Percentiles rank a stretch among this genome's conserved stretches.
These are phyloP conservation scores for Xerocomellus intermedius DNA, from an alignment of 768 basidiomycete genomes.

Conservation along the genomic window DNA sequence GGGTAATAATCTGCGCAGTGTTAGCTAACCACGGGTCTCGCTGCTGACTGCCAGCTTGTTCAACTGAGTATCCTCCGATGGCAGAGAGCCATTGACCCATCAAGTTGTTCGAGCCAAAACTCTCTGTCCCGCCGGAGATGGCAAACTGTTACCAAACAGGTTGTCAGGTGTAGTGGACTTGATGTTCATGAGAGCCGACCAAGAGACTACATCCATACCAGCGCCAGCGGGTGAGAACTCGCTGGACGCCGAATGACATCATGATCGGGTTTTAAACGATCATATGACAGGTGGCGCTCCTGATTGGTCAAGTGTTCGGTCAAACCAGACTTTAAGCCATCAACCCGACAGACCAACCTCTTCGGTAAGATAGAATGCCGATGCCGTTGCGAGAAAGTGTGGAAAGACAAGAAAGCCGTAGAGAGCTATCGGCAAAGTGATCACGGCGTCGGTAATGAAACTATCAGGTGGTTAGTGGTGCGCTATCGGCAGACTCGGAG, in stretches of 20 bases:
- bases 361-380: conserved; percentile 61
- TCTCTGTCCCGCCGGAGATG: conserved; percentile 64
- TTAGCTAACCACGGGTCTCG: background rate
- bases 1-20: conserved; percentile 51
- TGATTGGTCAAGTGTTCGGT: background rate
- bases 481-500: too few relatives aligned
- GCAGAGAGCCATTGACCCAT: conserved; percentile 74
- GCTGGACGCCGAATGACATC: conserved; percentile 42
- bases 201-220: conserved; percentile 67
- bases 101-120: conserved; percentile 66
- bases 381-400: too few relatives aligned
- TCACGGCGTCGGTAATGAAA: conserved; percentile 72
- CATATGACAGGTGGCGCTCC: too few relatives aligned
- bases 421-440: conserved; percentile 67
- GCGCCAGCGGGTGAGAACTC: conserved; percentile 58
- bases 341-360: conserved; percentile 39
- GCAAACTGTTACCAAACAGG: conserved; percentile 47
- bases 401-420: conserved; percentile 58
- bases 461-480: too few relatives aligned
- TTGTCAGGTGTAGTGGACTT: too few relatives aligned
- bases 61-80: conserved; percentile 58
- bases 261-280: conserved; percentile 43
- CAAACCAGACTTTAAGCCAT: conserved; percentile 13
- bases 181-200: too few relatives aligned
- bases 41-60: conserved; percentile 47